Evolutionary conservation across 495 filamentous ascomycete genomes (phyloP), one percentile per base, ranked within the genome.

Genomic region (Penicillium verhagenii): DNA sequence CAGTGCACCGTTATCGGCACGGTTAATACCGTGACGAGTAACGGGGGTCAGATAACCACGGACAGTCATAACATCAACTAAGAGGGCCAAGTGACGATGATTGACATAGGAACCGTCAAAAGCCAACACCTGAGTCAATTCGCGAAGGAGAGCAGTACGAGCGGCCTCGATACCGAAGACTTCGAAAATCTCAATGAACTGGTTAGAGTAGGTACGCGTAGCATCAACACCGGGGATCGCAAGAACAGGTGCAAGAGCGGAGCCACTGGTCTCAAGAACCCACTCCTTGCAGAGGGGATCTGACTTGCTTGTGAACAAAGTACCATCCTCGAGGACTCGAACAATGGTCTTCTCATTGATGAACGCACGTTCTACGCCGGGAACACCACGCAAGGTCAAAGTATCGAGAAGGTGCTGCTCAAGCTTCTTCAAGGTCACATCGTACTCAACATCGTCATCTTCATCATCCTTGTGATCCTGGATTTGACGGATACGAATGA

Each of bases 61-160:
- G 48, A 92, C 89, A 16, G 92, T 97, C 94, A 99, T 99, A 48
- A 99, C 90, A 73, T 99, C 94, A 55, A 96, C 91, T 47, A 99
- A 75, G n/a, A 99, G 86, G 18, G 91, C 86, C 74, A 97, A 80
- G 77, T 99, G 94, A 63, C 94, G 92, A 69, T 97, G 91, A 68
- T 99, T 99, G 79, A 99, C 94, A 67, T 99, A 97, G 7, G 93
- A 97, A 79, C 94, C 95, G 62, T 96, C 94, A 58, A 97, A 97
- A 9, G 95, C 88, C 70, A 99, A 73, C 71, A 99, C 94, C 56
- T 88, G 82, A 20, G 85, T 90, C 78, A 97, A 72, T 66, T 99
- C 95, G 28, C 86, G 82, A 68, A 97, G 82, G 29, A 99, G 77
- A 40, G 91, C 88, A 24, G 84, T 82, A 57, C 94, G 85, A 45